Evolutionary conservation across 108 stramenopile genomes (phyloP).

Genomic region (Nannochloropsis salina): DNA sequence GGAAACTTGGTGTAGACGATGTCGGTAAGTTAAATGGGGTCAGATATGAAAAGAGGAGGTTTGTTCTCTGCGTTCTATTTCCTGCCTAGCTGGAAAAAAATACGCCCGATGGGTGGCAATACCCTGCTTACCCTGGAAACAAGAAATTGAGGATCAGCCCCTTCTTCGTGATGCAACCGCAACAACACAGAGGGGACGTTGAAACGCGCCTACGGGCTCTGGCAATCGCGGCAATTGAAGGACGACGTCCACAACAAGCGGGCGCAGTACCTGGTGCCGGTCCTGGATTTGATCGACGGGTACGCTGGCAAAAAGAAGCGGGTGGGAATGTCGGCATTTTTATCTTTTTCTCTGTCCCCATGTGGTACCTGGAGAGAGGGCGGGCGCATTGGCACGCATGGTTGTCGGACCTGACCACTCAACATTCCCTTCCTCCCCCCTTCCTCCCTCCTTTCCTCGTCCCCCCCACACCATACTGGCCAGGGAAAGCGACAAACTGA

Average conservation of each 20-base stretch:
- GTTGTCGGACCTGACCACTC: no score
- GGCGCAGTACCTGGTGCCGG: neutral
- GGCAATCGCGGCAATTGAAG: neutral
- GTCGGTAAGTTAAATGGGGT: neutral
- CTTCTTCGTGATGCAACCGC: neutral
- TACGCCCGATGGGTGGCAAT: neutral
- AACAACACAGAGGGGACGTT: neutral
- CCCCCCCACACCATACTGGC: neutral
- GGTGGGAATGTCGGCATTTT: neutral
- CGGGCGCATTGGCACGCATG: no score
- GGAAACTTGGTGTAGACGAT: neutral
- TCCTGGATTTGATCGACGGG: slow-evolving; percentile 11
- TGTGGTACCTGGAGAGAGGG: neutral
- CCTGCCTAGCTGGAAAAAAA: no score
- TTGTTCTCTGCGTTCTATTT: neutral
- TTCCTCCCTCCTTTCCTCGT: neutral
- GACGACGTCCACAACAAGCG: slow-evolving; percentile 17
- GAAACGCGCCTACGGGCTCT: slow-evolving; percentile 5
- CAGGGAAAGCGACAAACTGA: neutral
- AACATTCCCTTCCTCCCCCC: neutral
- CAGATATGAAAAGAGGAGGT: neutral
- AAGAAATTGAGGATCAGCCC: neutral
- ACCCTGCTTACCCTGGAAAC: neutral
- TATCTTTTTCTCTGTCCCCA: neutral
- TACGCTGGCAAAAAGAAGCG: neutral